phyloP scores from a whole-genome alignment of 352 stramenopile species.

The Globisporangium alternatum region DNA sequence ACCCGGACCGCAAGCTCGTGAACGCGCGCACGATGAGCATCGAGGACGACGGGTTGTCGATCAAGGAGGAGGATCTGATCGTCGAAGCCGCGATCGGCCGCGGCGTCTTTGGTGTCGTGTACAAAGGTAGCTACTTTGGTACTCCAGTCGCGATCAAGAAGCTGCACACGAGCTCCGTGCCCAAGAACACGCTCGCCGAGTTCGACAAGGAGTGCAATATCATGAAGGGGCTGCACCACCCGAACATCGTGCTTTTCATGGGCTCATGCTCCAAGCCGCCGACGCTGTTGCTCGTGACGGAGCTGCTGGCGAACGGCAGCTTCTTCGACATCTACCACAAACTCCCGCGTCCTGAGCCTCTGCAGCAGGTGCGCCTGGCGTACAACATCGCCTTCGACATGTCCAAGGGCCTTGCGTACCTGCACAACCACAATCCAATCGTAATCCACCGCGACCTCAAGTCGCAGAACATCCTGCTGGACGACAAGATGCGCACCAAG shows the following conservation, averaged over 20 bases:
- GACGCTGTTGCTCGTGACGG: slow-evolving; percentile 94
- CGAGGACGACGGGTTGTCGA: slow-evolving; percentile 70
- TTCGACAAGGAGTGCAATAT: slow-evolving; percentile 86
- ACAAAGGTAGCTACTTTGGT: slow-evolving; percentile 83
- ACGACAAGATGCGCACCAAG: slow-evolving; percentile 85
- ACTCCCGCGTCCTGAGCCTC: slow-evolving; percentile 44
- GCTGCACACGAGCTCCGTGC: slow-evolving; percentile 69
- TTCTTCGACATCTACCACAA: slow-evolving; percentile 91
- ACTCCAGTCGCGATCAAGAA: slow-evolving; percentile 85
- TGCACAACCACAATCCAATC: slow-evolving; percentile 96
- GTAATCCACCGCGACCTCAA: slow-evolving; percentile 95
- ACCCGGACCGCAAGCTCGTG: slow-evolving; percentile 72
- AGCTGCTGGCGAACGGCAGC: slow-evolving; percentile 85
- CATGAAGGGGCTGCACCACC: slow-evolving; percentile 92
- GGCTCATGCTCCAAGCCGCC: slow-evolving; percentile 95
- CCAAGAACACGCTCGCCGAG: slow-evolving; percentile 78
- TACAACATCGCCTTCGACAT: slow-evolving; percentile 88
- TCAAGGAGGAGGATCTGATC: slow-evolving; percentile 75
- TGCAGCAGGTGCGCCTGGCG: slow-evolving; percentile 59
- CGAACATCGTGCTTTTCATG: slow-evolving; percentile 98
- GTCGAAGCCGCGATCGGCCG: slow-evolving; percentile 69
- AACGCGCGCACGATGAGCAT: slow-evolving; percentile 37
- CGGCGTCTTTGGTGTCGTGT: slow-evolving; percentile 79
- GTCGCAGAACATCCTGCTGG: slow-evolving; percentile 76
- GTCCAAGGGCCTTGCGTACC: slow-evolving; percentile 93